Evolutionary conservation across 208 protist genomes (phyloP).

Genomic region (Acanthamoeba royreba): DNA sequence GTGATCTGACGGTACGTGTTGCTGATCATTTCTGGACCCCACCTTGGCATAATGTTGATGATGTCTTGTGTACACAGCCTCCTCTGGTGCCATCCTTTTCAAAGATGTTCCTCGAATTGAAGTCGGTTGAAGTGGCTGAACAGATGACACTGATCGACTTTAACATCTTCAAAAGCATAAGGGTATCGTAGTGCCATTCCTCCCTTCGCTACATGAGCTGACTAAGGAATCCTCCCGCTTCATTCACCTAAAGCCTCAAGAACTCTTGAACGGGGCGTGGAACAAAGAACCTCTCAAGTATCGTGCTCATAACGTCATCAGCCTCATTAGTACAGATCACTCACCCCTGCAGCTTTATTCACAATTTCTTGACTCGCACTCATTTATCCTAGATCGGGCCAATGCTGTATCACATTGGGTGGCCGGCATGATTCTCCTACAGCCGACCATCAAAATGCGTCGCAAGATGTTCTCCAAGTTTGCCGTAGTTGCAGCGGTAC

Average conservation of each 20-base stretch:
- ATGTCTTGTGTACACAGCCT: neutral
- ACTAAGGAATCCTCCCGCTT: too few relatives aligned
- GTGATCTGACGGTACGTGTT: neutral
- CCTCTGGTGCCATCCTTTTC: neutral
- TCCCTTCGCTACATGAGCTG: neutral
- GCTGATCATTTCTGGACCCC: neutral
- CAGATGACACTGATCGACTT: neutral
- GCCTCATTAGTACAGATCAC: neutral
- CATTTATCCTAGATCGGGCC: constrained; percentile 57
- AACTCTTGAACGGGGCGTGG: neutral
- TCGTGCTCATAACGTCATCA: neutral
- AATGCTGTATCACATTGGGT: constrained; percentile 72
- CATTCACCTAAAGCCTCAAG: neutral
- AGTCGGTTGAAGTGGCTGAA: neutral
- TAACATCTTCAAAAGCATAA: neutral
- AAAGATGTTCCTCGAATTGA: neutral
- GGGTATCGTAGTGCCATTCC: neutral
- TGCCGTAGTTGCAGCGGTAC: constrained; percentile 59
- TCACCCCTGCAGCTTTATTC: neutral
- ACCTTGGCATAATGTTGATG: neutral
- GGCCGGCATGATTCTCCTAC: constrained; percentile 56
- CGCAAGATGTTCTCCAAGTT: constrained; percentile 47
- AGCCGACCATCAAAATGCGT: constrained; percentile 41
- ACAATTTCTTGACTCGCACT: neutral
- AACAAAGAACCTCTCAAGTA: neutral